A percentile compares a stretch with the other conserved stretches of the same genome.
Evolutionary conservation across 371 early-diverging fungal genomes (phyloP).

Genomic region (Umbelopsis sp.): DNA sequence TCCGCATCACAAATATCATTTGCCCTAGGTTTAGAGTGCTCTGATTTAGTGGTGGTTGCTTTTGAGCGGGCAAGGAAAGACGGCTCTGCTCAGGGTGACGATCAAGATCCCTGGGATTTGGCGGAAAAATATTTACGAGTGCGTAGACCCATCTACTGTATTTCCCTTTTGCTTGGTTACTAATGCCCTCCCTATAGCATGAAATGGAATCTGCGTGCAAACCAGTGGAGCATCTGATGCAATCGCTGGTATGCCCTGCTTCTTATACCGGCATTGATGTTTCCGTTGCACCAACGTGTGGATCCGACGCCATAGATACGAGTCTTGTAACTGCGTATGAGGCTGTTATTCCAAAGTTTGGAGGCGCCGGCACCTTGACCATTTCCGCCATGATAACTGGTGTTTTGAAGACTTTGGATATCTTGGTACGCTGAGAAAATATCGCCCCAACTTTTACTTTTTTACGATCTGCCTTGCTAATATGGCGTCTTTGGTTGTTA

Average conservation of each 20-base stretch:
- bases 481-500: not conserved
- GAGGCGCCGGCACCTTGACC: constrained; percentile 16
- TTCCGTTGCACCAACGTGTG: constrained; percentile 20
- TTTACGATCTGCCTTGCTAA: too few relatives aligned
- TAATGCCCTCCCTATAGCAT: not conserved
- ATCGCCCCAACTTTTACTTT: not conserved
- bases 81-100: not conserved
- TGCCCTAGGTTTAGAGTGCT: constrained; percentile 20
- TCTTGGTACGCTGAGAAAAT: not conserved
- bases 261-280: constrained; percentile 20
- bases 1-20: not conserved
- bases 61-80: constrained; percentile 5
- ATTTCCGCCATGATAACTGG: constrained; percentile 19
- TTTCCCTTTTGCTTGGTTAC: not conserved
- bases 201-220: constrained; percentile 2
- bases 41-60: constrained; percentile 18
- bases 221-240: not conserved
- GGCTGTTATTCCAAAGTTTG: constrained; percentile 15
- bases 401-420: constrained; percentile 18
- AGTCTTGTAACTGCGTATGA: constrained; percentile 17
- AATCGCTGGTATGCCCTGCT: not conserved
- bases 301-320: not conserved
- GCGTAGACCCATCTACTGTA: not conserved
- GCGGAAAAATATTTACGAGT: not conserved
- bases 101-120: not conserved